Conservation (phyloP, 352 stramenopile genomes). For the Globisporangium cederbergense region DNA sequence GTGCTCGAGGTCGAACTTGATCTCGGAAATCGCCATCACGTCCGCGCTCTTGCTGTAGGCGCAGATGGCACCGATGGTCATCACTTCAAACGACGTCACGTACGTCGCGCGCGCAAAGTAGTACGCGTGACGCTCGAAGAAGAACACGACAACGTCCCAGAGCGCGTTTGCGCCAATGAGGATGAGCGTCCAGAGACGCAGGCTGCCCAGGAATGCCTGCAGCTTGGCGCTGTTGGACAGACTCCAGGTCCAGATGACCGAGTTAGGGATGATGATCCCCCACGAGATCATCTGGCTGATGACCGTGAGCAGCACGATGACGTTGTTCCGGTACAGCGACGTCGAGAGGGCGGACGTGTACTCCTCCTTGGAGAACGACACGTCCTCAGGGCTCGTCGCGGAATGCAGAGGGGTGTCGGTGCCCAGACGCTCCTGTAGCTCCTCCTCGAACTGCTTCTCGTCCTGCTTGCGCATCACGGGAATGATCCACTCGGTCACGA, state of each 20-base stretch:
- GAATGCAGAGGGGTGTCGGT: background rate
- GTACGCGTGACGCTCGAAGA: slow-evolving; percentile 33
- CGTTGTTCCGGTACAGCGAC: slow-evolving; percentile 38
- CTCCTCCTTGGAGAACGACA: slow-evolving; percentile 16
- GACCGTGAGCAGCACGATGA: slow-evolving; percentile 27
- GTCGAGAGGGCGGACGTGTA: slow-evolving; percentile 20
- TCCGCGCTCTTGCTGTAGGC: slow-evolving; percentile 8
- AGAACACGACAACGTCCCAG: slow-evolving; percentile 29
- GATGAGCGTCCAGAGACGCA: slow-evolving; percentile 35
- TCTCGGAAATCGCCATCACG: slow-evolving; percentile 23
- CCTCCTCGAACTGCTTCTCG: slow-evolving; percentile 5
- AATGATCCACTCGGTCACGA: slow-evolving; percentile 17
- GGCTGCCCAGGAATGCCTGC: slow-evolving; percentile 37
- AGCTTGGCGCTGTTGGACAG: slow-evolving; percentile 25
- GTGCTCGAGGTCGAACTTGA: slow-evolving; percentile 24
- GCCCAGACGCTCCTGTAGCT: background rate
- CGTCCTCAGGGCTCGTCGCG: background rate
- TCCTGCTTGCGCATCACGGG: slow-evolving; percentile 19
- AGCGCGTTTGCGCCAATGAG: slow-evolving; percentile 30
- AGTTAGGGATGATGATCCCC: slow-evolving; percentile 48
- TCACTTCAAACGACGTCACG: slow-evolving; percentile 21
- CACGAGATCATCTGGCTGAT: slow-evolving; percentile 39
- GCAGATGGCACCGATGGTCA: slow-evolving; percentile 19
- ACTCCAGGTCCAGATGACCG: slow-evolving; percentile 43
- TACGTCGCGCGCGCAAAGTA: slow-evolving; percentile 19